Conservation (phyloP, 176 grass and related monocot species). For the Canna indica region DNA sequence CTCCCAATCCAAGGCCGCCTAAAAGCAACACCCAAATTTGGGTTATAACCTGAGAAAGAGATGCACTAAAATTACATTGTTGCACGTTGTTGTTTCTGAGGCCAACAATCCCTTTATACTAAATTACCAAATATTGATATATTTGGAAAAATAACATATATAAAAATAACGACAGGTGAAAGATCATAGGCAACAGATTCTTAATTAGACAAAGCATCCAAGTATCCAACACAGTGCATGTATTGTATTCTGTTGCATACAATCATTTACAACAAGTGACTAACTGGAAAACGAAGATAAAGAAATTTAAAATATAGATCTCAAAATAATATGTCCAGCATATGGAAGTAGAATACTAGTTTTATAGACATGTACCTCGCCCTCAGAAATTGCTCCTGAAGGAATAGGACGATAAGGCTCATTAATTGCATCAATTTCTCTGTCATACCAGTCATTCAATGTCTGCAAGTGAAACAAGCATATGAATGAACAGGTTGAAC, state of each 20-base stretch:
- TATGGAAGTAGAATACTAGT: background rate
- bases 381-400: conserved; percentile 91
- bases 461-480: conserved; percentile 50
- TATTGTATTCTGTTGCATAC: background rate
- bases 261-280: background rate
- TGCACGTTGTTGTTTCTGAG: background rate
- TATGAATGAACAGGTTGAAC: conserved; percentile 9
- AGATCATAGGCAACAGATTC: background rate
- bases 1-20: conserved; percentile 77
- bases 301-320: background rate
- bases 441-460: conserved; percentile 94
- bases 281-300: background rate
- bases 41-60: conserved; percentile 65
- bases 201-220: background rate
- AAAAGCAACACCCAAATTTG: conserved; percentile 88
- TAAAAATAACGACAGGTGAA: conserved; percentile 1
- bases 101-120: background rate
- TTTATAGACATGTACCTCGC: conserved; percentile 42
- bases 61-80: background rate
- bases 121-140: background rate
- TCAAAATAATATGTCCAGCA: background rate
- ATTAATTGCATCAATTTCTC: conserved; percentile 97
- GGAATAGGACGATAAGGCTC: conserved; percentile 99
- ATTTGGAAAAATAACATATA: background rate
- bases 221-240: background rate